phyloP scores from a whole-genome alignment of 2,329 filamentous ascomycete species.

The Arthroderma sp. region DNA sequence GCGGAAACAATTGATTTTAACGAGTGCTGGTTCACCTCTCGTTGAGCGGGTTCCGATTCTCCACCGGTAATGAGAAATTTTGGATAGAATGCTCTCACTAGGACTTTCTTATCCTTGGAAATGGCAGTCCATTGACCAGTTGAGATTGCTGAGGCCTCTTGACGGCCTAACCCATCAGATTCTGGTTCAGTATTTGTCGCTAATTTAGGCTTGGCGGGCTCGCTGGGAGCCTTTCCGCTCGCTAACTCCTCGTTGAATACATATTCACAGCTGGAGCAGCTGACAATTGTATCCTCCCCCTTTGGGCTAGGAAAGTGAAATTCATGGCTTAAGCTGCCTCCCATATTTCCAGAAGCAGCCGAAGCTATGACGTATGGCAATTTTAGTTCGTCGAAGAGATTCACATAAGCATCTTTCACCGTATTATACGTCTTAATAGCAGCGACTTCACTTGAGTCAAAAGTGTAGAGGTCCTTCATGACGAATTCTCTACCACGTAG shows the following conservation, averaged over 20 bases:
- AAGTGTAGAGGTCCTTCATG: slow-evolving; percentile 98
- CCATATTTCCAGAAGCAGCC: slow-evolving; percentile 93
- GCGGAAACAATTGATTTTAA: slow-evolving; percentile 45
- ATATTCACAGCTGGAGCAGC: slow-evolving; percentile 61
- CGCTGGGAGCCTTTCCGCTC: slow-evolving; percentile 28
- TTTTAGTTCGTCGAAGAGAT: slow-evolving; percentile 70
- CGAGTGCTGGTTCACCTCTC: slow-evolving; percentile 47
- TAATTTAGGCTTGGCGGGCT: slow-evolving; percentile 14
- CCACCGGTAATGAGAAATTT: slow-evolving; percentile 29
- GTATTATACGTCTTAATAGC: slow-evolving; percentile 69
- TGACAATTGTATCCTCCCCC: slow-evolving; percentile 77
- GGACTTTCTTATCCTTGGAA: slow-evolving; percentile 48
- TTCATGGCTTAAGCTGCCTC: slow-evolving; percentile 83
- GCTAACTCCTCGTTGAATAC: slow-evolving; percentile 83
- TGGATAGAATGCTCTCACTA: slow-evolving; percentile 60
- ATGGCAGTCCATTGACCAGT: slow-evolving; percentile 31
- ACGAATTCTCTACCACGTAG: slow-evolving; percentile 80
- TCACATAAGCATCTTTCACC: slow-evolving; percentile 61
- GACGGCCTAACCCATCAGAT: slow-evolving; percentile 6
- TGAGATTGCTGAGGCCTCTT: slow-evolving; percentile 23
- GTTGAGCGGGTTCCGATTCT: slow-evolving; percentile 23
- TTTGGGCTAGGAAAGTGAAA: slow-evolving; percentile 71
- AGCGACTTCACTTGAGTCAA: slow-evolving; percentile 56
- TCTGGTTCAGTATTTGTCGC: neutral
- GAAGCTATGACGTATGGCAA: slow-evolving; percentile 74